Base-by-base conservation (phyloP, 169 alveolate genomes). In the Eimeria nieschulzi region DNA sequence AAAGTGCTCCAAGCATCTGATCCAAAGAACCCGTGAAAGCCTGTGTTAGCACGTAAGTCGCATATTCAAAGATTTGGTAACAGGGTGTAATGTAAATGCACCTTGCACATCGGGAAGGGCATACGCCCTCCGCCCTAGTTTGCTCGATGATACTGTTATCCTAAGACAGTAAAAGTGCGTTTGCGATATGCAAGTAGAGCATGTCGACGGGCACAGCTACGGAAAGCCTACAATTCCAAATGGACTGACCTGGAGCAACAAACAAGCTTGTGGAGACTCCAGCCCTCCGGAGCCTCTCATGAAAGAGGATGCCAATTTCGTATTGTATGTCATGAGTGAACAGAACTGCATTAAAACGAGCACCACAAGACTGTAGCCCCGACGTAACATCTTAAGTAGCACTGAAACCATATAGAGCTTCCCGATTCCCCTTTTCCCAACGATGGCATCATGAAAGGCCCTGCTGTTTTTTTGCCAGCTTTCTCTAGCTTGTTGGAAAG, bases 271-370 rank as follows among this genome's bases (percentile, higher is more conserved):
- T 91, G 51, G 51, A 13, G 25, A 91, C 91, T 2, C 94, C 94
- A 17, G 64, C 80, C 5, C 88, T 72, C 9, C 91, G 66, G 23
- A 91, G 91, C 46, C 71, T 72, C 26, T 91, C 91, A 54, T 91
- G 94, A 33, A 91, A 91, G 23, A 91, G 94, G 9, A 91, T 56
- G 39, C 94, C 94, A 46, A 59, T 91, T 53, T 91, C 94, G 68
- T 91, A 91, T 56, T 78, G 73, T 23, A 91, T 91, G 17, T 91
- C 94, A 64, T 91, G 90, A n/a, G 90, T 79, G 80, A 91, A 91
- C 9, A 91, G 72, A 21, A 91, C 94, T 91, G 91, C 64, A 85
- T 64, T 61, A 23, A 66, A 54, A n/a, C 53, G 5, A 56, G 33
- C 9, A 21, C 15, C 21, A 3, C 17, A 71, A 71, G 13, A 71